phyloP scores from a whole-genome alignment of 1,284 basidiomycete genomes.

The Fomitopsis pinicola region DNA sequence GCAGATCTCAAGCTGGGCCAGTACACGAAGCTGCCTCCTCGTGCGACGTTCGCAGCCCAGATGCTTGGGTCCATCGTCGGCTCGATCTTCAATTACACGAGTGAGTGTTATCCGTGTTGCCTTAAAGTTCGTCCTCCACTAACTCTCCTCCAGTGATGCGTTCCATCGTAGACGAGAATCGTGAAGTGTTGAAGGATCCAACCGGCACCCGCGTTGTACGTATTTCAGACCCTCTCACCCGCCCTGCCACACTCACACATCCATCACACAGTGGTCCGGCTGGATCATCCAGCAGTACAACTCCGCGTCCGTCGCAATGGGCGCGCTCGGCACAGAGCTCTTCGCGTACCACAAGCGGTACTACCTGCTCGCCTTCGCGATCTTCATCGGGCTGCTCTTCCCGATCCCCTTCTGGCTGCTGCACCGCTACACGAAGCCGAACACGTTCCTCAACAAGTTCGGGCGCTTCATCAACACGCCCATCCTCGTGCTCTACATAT shows the following conservation, averaged over 20 bases:
- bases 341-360: constrained; percentile 39
- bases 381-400: constrained; percentile 44
- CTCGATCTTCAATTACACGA: constrained; percentile 49
- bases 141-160: constrained; percentile 37
- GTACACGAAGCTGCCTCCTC: constrained; percentile 50
- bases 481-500: constrained; percentile 46
- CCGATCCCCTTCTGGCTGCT: constrained; percentile 49
- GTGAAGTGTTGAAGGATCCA: constrained; percentile 43
- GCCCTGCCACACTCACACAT: neutral
- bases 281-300: constrained; percentile 51
- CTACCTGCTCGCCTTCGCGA: constrained; percentile 44
- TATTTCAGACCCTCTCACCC: neutral
- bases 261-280: constrained; percentile 38
- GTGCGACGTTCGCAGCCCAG: constrained; percentile 44
- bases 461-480: constrained; percentile 48
- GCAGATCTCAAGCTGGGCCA: constrained; percentile 56
- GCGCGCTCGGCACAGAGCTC: constrained; percentile 48
- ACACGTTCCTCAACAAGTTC: constrained; percentile 26
- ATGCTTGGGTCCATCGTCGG: constrained; percentile 41
- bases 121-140: neutral
- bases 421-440: constrained; percentile 35
- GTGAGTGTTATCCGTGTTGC: constrained; percentile 21
- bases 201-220: constrained; percentile 43
- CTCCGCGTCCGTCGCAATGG: constrained; percentile 54
- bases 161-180: constrained; percentile 43